Percentiles rank a stretch among this genome's conserved stretches.
Conservation (phyloP, 345 rosid species). For the Boechera stricta region DNA sequence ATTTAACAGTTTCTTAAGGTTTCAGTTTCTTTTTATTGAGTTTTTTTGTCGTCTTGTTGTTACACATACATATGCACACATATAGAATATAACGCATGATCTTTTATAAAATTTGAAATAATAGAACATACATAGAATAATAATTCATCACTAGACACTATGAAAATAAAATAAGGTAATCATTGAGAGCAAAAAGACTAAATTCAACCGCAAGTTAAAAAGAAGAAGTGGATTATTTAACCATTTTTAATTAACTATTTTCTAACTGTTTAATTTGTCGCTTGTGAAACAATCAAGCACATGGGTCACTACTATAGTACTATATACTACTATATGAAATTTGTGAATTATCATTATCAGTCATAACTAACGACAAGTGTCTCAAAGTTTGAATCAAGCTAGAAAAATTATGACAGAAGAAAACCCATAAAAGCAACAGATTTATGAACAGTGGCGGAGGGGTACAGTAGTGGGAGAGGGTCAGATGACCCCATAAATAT, state of each 20-base stretch:
- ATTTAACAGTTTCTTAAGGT: conserved; percentile 1
- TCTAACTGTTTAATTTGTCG: conserved; percentile 42
- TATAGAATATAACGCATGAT: conserved; percentile 6
- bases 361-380: conserved; percentile 29
- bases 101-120: conserved; percentile 10
- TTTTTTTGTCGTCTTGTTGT: conserved; percentile 37
- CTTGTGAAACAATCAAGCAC: conserved; percentile 51
- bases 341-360: conserved; percentile 33
- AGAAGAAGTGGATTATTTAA: conserved; percentile 31
- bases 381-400: conserved; percentile 15
- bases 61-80: conserved; percentile 8
- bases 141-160: conserved; percentile 33
- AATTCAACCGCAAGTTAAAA: conserved; percentile 55
- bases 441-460: not conserved
- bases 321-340: conserved; percentile 12
- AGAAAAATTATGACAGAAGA: conserved; percentile 1
- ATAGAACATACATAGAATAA: conserved; percentile 26
- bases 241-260: conserved; percentile 4
- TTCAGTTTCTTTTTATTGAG: conserved; percentile 10
- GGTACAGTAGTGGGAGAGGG: too few relatives aligned
- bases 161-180: conserved; percentile 50
- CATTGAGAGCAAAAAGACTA: conserved; percentile 67
- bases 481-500: too few relatives aligned
- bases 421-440: conserved; percentile 16
- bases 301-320: conserved; percentile 1